Percentiles rank a stretch among this genome's conserved stretches.
Conservation (phyloP, 345 rosid species). For the Aquilaria malaccensis region DNA sequence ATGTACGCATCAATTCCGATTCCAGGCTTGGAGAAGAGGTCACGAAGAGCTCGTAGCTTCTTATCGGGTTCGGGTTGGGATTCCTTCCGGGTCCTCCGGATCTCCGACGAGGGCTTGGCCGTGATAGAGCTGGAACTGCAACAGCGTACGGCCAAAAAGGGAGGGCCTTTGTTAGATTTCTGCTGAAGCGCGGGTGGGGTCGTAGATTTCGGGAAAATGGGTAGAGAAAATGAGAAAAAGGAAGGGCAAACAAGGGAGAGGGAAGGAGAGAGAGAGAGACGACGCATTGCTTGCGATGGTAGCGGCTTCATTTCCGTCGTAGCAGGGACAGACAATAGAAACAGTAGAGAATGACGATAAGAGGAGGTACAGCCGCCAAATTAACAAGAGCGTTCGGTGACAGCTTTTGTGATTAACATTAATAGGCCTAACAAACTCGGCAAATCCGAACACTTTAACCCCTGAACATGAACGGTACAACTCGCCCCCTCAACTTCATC, state of each 20-base stretch:
- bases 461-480: no score
- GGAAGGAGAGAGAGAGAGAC: slow-evolving; percentile 36
- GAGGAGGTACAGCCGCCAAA: no score
- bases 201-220: slow-evolving; percentile 27
- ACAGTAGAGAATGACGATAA: neutral
- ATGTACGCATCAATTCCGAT: slow-evolving; percentile 89
- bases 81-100: slow-evolving; percentile 29
- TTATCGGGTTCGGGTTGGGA: slow-evolving; percentile 40
- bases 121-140: slow-evolving; percentile 45
- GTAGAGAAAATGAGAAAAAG: slow-evolving; percentile 31
- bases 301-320: slow-evolving; percentile 26
- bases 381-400: no score
- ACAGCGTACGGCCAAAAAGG: slow-evolving; percentile 24
- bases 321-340: neutral
- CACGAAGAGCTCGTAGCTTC: slow-evolving; percentile 67
- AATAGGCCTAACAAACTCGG: no score
- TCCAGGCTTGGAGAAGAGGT: slow-evolving; percentile 55
- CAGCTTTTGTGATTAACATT: no score
- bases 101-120: slow-evolving; percentile 71
- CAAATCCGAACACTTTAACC: no score
- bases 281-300: slow-evolving; percentile 38
- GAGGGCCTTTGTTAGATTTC: slow-evolving; percentile 17
- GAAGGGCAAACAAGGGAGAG: slow-evolving; percentile 25
- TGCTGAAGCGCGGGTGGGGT: slow-evolving; percentile 14
- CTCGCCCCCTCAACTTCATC: no score